Base-by-base conservation (phyloP, 2,329 filamentous ascomycete species). In the Penicillium occitanis region DNA sequence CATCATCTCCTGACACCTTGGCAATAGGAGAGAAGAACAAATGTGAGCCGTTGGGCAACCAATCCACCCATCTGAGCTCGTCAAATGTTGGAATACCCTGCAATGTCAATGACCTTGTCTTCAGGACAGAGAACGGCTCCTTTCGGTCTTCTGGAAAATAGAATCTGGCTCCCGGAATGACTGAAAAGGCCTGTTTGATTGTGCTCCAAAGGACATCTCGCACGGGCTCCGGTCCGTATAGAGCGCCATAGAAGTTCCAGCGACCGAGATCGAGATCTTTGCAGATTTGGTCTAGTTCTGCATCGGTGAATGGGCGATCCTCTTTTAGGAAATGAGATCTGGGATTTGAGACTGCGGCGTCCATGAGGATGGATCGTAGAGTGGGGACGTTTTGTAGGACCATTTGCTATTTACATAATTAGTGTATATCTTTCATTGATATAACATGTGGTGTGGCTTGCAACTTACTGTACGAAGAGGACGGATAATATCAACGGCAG, bases 21-120 rank as follows among this genome's bases (percentile, higher is more conserved):
- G 80, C 78, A 66, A 86, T 85, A 0, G 84, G 84, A 5, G 78
- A 81, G 75, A 86, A 86, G 75, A 83, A 82, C 5, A 85, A 69
- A 28, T 50, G 46, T 2, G 46, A 25, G 19, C 46, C 46, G 25
- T 50, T 50, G 3, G 46, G 46, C 4, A 50, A 28, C 46, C 46
- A 50, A 50, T 50, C 46, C 0, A 50, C 22, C 46, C 46, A 50
- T 50, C 22, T 50, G 11, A 50, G 22, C 22, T 50, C 46, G 8
- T 50, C 46, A 28, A 25, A 50, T 1, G 46, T 50, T 2, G 46
- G 46, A 10, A 50, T 25, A 50, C 46, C 46, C 4, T 50, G 46
- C 46, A 50, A 25, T 5, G 46, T 50, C 44, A 48, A 48, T 48
- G 44, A 48, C 3, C 22, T 22, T 14, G 46, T 50, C 19, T 50